phyloP scores from a whole-genome alignment of 1,284 basidiomycete species.

The Leccinum variabile region DNA sequence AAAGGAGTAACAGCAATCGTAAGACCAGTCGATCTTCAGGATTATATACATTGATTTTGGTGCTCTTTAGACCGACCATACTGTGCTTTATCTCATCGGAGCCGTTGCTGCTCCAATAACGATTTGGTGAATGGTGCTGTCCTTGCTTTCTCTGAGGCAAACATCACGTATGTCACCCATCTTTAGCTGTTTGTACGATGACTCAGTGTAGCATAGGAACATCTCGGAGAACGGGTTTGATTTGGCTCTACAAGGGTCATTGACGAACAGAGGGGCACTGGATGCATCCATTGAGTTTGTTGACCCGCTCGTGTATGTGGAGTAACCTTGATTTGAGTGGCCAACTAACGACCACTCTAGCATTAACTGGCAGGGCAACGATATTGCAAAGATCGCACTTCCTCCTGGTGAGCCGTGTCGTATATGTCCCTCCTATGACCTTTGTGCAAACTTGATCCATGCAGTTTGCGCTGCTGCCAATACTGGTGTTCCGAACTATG shows the following conservation, averaged over 20 bases:
- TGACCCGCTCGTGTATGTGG: conserved; percentile 51
- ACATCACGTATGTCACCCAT: conserved; percentile 50
- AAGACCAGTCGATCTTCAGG: conserved; percentile 19
- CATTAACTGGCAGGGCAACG: conserved; percentile 65
- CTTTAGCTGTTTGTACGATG: conserved; percentile 47
- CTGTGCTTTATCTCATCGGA: conserved; percentile 68
- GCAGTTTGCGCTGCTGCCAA: conserved; percentile 71
- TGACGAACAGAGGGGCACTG: conserved; percentile 63
- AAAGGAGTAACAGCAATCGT: conserved; percentile 59
- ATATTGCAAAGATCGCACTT: conserved; percentile 66
- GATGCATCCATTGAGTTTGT: conserved; percentile 64
- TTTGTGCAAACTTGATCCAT: conserved; percentile 1
- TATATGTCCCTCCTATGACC: neutral
- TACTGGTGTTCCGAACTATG: conserved; percentile 65
- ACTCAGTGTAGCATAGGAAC: conserved; percentile 42
- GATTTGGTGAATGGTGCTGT: conserved; percentile 59
- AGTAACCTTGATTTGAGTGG: conserved; percentile 1
- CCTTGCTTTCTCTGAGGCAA: conserved; percentile 58
- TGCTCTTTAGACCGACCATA: conserved; percentile 53
- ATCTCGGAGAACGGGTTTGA: conserved; percentile 65
- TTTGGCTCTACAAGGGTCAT: conserved; percentile 55
- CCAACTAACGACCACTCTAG: conserved; percentile 30
- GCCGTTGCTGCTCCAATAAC: conserved; percentile 67
- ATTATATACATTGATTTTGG: conserved; percentile 1
- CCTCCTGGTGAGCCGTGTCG: conserved; percentile 46